Evolutionary conservation across 768 basidiomycete genomes (phyloP).

Genomic region (Artomyces pyxidatus): DNA sequence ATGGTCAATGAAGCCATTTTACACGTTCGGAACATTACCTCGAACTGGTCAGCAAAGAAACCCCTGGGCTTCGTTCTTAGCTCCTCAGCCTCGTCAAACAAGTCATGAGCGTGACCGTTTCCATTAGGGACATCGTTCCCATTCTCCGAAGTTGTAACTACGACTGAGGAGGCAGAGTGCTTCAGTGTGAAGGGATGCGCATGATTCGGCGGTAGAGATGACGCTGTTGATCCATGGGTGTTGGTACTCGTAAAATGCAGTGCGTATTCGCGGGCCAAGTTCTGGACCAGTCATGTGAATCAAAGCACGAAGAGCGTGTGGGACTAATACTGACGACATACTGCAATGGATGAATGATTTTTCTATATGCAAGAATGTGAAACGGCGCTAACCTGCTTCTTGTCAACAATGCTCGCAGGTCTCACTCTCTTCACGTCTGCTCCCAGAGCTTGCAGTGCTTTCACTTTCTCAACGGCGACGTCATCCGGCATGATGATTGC

Average conservation of each 20-base stretch:
- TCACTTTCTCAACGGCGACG: conserved; percentile 86
- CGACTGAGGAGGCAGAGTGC: conserved; percentile 38
- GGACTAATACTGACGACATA: conserved; percentile 28
- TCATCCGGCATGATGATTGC: conserved; percentile 90
- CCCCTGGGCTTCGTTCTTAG: conserved; percentile 56
- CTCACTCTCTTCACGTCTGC: conserved; percentile 85
- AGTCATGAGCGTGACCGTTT: conserved; percentile 22
- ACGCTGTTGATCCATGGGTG: conserved; percentile 10
- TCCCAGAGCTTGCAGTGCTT: conserved; percentile 74
- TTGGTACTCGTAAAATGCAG: conserved; percentile 54
- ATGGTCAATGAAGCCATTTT: not conserved
- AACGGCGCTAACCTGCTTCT: conserved; percentile 62
- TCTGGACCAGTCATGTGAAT: conserved; percentile 29
- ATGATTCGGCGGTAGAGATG: not conserved
- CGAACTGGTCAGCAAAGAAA: conserved; percentile 96
- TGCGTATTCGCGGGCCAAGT: conserved; percentile 79
- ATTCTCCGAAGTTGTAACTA: conserved; percentile 43
- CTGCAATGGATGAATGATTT: conserved; percentile 8
- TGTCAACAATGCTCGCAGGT: conserved; percentile 95
- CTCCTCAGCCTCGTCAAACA: conserved; percentile 31
- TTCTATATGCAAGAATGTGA: conserved; percentile 13
- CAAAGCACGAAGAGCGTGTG: not conserved
- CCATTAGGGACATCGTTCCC: conserved; percentile 25
- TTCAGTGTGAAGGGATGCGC: conserved; percentile 18
- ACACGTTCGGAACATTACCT: conserved; percentile 31